These are phyloP conservation scores for Boletus eberwhitei DNA, from an alignment of 768 basidiomycete species.

Conservation along the genomic window DNA sequence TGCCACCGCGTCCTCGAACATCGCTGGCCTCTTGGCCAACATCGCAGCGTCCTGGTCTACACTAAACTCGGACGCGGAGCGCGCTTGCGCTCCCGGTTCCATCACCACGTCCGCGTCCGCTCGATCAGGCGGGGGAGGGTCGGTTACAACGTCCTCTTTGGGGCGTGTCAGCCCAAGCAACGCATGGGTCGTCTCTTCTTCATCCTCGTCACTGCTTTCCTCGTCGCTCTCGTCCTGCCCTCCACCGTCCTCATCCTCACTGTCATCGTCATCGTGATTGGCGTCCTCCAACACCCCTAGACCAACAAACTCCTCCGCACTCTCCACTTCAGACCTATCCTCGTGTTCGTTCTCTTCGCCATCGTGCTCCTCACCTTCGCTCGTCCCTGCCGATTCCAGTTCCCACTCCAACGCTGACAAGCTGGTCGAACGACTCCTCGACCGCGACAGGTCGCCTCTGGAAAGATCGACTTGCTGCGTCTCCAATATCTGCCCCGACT, in stretches of 20 bases:
- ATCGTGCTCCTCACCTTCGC: slow-evolving; percentile 20
- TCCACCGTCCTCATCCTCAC: slow-evolving; percentile 3
- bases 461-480: slow-evolving; percentile 75
- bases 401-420: slow-evolving; percentile 33
- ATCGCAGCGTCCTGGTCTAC: background rate
- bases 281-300: slow-evolving; percentile 15
- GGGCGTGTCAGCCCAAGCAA: slow-evolving; percentile 18
- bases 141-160: background rate
- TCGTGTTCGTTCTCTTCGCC: slow-evolving; percentile 22
- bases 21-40: background rate
- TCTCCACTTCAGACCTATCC: slow-evolving; percentile 24
- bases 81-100: background rate
- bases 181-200: slow-evolving; percentile 28
- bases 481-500: slow-evolving; percentile 82
- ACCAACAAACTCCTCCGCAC: slow-evolving; percentile 41
- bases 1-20: slow-evolving; percentile 15
- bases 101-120: slow-evolving; percentile 1
- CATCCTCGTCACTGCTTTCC: slow-evolving; percentile 38
- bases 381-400: slow-evolving; percentile 10
- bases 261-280: background rate
- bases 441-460: slow-evolving; percentile 43
- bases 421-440: slow-evolving; percentile 59
- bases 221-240: slow-evolving; percentile 37
- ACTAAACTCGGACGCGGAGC: slow-evolving; percentile 12
- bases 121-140: background rate